Conservation (phyloP, 192 early-diverging fungal genomes). For the Coemansia sp. region DNA sequence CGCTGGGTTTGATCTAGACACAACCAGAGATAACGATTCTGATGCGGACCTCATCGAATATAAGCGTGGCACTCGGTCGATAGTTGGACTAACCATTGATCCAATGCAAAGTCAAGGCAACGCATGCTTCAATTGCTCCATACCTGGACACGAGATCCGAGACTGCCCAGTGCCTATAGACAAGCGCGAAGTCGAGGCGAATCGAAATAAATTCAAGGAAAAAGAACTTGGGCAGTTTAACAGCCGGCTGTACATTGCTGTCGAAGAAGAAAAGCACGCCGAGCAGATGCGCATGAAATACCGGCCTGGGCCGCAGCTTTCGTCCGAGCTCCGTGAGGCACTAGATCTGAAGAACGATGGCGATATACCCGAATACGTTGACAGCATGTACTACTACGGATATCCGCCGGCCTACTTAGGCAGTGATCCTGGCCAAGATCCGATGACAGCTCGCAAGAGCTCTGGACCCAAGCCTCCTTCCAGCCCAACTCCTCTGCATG, state of each 20-base stretch:
- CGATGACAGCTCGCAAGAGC: conserved; percentile 15
- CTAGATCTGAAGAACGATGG: conserved; percentile 21
- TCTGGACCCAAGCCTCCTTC: conserved; percentile 2
- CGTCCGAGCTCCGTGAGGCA: conserved; percentile 27
- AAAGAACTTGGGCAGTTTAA: conserved; percentile 24
- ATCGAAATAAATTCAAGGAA: conserved; percentile 28
- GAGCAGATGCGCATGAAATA: conserved; percentile 30
- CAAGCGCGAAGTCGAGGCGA: conserved; percentile 27
- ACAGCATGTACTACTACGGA: conserved; percentile 36
- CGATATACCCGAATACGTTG: conserved; percentile 35
- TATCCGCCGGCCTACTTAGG: conserved; percentile 52
- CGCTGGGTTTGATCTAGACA: conserved; percentile 38
- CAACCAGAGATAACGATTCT: conserved; percentile 11
- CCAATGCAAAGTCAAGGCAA: conserved; percentile 29
- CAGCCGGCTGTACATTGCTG: conserved; percentile 30
- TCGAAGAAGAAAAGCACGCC: conserved; percentile 34
- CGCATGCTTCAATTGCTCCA: conserved; percentile 50
- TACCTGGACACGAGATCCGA: conserved; percentile 40
- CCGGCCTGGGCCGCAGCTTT: conserved; percentile 40
- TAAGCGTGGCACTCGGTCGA: conserved; percentile 20
- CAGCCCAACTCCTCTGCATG: conserved; percentile 19
- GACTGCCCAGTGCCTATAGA: conserved; percentile 40
- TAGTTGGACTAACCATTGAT: conserved; percentile 28
- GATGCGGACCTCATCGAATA: conserved; percentile 12
- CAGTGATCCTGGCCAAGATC: conserved; percentile 23